Evolutionary conservation across 2,329 filamentous ascomycete species (phyloP).

Genomic region (Ophiosphaerella herpotricha): DNA sequence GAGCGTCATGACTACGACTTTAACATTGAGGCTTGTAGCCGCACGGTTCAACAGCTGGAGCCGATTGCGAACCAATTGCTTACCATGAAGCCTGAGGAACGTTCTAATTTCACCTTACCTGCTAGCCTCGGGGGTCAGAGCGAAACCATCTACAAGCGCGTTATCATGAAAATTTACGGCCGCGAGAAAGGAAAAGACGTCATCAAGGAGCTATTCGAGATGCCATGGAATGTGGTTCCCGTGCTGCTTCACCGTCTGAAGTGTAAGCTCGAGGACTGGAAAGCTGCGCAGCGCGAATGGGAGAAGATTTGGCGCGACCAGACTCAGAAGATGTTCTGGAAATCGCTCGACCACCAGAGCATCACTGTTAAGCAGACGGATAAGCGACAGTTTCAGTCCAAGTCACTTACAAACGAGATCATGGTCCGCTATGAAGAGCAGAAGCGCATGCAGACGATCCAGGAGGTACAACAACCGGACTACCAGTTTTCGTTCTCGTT

Average conservation of each 20-base stretch:
- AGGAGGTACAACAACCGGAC: constrained; percentile 62
- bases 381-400: constrained; percentile 88
- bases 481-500: constrained; percentile 80
- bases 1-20: constrained; percentile 98
- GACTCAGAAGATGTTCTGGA: constrained; percentile 92
- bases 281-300: constrained; percentile 95
- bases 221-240: constrained; percentile 85
- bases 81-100: constrained; percentile 72
- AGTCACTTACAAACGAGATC: constrained; percentile 87
- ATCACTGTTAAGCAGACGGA: constrained; percentile 86
- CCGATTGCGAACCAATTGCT: constrained; percentile 91
- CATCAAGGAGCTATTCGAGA: constrained; percentile 81
- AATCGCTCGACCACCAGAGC: constrained; percentile 95
- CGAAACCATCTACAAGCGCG: constrained; percentile 94
- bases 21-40: constrained; percentile 92
- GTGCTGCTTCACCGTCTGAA: constrained; percentile 88
- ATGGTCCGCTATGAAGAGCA: constrained; percentile 93
- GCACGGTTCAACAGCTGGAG: constrained; percentile 94
- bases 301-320: constrained; percentile 98
- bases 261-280: constrained; percentile 97
- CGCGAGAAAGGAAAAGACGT: constrained; percentile 81
- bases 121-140: constrained; percentile 87
- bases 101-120: constrained; percentile 77
- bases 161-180: constrained; percentile 97
- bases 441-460: constrained; percentile 69